Base-by-base conservation (phyloP, 83 land plant genomes). In the Diphasiastrum complanatum region DNA sequence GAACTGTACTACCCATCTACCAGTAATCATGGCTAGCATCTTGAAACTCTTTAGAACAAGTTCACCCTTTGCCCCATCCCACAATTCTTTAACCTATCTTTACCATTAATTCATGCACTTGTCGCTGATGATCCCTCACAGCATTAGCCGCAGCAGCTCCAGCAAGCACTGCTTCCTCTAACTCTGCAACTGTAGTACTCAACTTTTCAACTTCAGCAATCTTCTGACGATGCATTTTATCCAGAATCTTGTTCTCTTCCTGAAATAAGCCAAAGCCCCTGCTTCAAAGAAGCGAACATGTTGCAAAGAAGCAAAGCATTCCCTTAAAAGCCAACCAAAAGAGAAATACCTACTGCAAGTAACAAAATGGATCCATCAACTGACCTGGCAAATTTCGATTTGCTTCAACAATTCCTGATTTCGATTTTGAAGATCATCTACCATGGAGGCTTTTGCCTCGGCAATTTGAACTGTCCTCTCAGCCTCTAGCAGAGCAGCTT, bases 301-400 rank as follows among this genome's bases (percentile, higher is more conserved):
- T 12, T 12, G 38, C 14, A 0, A 14, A 27, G 45, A 12, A 31
- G 28, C 28, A 23, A 45, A 35, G 41, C 12, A 35, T 40, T 6
- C 63, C n/a, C 54, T 60, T 26, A 60, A 45, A 34, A 28, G 41
- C 58, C 28, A 32, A 23, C 60, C 46, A 18, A 6, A 18, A 2
- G n/a, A 35, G 0, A 41, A 41, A 31, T 14, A 1, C 19, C 63
- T 58, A 24, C 41, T 14, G 6, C 19, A 25, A n/a, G 32, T 10
- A 32, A 1, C 36, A 37, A 31, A 36, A 24, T 30, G 1, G 24
- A 18, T 6, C 51, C n/a, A 48, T 28, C 8, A 10, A 16, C 6
- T 30, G 23, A 89, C 98, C 98, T 93, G 98, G 69, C 91, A 93
- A 33, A 89, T 89, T 22, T 93, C 98, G 5, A 93, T 85, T 74